Base-by-base conservation (phyloP, 164 flowering plant genomes). In the Malania oleifera region DNA sequence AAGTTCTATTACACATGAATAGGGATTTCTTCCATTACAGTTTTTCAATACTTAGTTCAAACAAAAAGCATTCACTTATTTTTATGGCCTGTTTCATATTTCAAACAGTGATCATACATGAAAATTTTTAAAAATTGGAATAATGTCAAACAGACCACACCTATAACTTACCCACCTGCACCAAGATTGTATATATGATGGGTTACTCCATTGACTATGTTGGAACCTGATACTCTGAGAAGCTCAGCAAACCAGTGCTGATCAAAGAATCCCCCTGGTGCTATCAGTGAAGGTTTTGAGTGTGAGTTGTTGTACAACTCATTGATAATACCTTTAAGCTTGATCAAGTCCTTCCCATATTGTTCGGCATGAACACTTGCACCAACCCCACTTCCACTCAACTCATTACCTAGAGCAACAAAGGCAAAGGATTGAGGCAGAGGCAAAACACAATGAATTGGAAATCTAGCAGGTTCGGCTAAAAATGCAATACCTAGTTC, bases 211-310 rank as follows among this genome's bases (percentile, higher is more conserved):
- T 86, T 67, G 59, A 90, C 69, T 22, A 76, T 65, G 12, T 57
- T 35, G 28, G 86, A 35, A 35, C 99, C 97, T 2, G 99, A 80
- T 43, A 76, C 79, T 47, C 88, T 73, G 58, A 93, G 97, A 64
- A 85, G 70, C 73, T 72, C 69, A 46, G 76, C 57, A 65, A 43
- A 93, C 99, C 99, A 93, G 19, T 67, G 52, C 40, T 58, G 60
- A 18, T 85, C 78, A 65, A 64, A 90, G 70, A 90, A 90, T 34
- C 99, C 97, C 65, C 96, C 99, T 3, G 99, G 97, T 49, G 95
- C 99, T 52, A 90, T n/a, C 43, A 93, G 71, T 59, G 72, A 65
- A 38, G 97, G 92, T 65, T 70, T 77, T n/a, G 50, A 25, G 5
- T 24, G 35, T 15, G 81, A 68, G 1, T 67, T 62, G 40, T 41